Evolutionary conservation across 768 basidiomycete genomes (phyloP), one percentile per base, ranked within the genome.

Genomic region (Paxillus involutus): DNA sequence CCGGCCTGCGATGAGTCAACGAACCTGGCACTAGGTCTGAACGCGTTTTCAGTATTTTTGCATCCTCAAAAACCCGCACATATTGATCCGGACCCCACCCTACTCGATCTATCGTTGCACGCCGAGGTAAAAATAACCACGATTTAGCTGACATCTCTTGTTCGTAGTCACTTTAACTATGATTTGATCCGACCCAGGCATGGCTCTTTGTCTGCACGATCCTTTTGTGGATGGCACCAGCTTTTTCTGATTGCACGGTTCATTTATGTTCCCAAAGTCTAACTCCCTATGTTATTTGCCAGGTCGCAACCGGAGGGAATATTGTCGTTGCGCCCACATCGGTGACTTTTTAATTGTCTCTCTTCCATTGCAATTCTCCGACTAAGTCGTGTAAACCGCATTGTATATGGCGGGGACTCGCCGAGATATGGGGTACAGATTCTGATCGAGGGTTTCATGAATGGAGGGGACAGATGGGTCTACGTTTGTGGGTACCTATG

Each of bases 101-200:
- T 53, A 26, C 52, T 45, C 51, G 39, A 45, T 32, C 36, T 21
- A 37, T 43, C 46, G 10, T 24, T 30, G 33, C 33, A 29, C 53
- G 50, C 53, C 51, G 46, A 58, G 47, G 44, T 51, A 52, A 42
- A 47, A 26, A 21, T 56, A 49, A 57, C 52, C 50, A 58, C 40
- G 40, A 51, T 52, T 44, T 54, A 44, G 52, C 30, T 49, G 43
- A 35, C 17, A 42, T 44, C n/a, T 47, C 53, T 52, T 49, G 43
- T 26, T 56, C 47, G 53, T 13, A 35, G 35, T 35, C 4, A 14
- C 53, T 49, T 39, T 58, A 29, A 21, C 43, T 51, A 51, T 58
- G 39, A 26, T 60, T 63, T 65, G 65, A 68, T 66, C 65, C 66
- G 65, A 52, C 36, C 62, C 57, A 66, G 63, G 57, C 63, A 65